A percentile compares a stretch with the other conserved stretches of the same genome.
These are phyloP conservation scores for Nymphaea thermarum DNA, from an alignment of 164 flowering plant species.

Conservation along the genomic window DNA sequence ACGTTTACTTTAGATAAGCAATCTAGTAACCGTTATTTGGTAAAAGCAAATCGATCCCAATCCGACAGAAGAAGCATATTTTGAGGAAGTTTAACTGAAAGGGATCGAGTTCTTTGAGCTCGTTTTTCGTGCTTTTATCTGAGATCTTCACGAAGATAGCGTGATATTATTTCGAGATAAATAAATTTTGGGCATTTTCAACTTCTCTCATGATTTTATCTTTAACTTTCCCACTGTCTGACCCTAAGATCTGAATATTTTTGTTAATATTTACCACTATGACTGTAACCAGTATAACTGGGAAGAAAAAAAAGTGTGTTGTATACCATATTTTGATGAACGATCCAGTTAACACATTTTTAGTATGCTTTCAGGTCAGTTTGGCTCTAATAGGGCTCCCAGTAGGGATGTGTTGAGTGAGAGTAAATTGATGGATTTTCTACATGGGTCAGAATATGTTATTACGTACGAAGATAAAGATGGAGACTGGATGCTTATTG, in stretches of 20 bases:
- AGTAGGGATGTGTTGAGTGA: constrained; percentile 51
- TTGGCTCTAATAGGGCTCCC: constrained; percentile 50
- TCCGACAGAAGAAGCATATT: too few species aligned
- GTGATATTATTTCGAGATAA: background rate
- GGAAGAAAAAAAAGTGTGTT: background rate
- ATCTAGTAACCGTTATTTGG: too few species aligned
- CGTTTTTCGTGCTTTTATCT: too few species aligned
- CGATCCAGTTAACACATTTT: background rate
- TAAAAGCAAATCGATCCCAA: too few species aligned
- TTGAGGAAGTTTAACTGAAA: too few species aligned
- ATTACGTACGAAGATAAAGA: constrained; percentile 80
- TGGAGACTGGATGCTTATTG: constrained; percentile 89
- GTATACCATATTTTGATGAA: background rate
- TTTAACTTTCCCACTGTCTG: too few species aligned
- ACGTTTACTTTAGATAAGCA: background rate
- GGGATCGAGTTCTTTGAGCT: background rate
- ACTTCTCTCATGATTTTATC: too few species aligned
- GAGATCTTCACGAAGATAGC: too few species aligned
- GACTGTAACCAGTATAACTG: background rate
- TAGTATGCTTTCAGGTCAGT: constrained; percentile 42
- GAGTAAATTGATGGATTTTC: constrained; percentile 56
- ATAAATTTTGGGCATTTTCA: too few species aligned
- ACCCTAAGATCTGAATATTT: too few species aligned
- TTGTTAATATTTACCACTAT: too few species aligned
- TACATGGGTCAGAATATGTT: constrained; percentile 79